Conservation (phyloP, 2,329 filamentous ascomycete genomes). For the Monosporascus sp. region DNA sequence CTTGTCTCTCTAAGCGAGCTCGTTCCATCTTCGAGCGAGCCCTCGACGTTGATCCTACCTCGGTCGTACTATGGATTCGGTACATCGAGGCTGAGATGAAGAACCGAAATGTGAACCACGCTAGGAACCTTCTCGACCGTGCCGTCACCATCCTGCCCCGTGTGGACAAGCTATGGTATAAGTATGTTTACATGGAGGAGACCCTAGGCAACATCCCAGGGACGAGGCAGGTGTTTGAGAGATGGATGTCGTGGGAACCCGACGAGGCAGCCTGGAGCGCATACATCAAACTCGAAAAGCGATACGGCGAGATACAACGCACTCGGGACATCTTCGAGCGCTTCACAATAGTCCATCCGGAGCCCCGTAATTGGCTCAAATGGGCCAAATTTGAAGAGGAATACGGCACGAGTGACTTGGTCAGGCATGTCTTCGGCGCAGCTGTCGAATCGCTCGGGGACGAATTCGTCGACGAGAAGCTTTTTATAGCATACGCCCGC, state of each 20-base stretch:
- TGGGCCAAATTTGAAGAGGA: constrained; percentile 98
- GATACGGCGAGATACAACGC: constrained; percentile 86
- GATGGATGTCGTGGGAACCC: constrained; percentile 98
- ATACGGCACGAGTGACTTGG: constrained; percentile 82
- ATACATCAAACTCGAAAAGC: constrained; percentile 95
- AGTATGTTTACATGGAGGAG: constrained; percentile 98
- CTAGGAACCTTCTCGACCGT: constrained; percentile 86
- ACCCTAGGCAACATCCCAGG: constrained; percentile 92
- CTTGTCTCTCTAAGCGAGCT: constrained; percentile 51
- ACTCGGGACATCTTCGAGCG: constrained; percentile 86
- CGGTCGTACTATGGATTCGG: constrained; percentile 80
- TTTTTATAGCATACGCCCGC: constrained; percentile 93
- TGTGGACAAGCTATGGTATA: constrained; percentile 97
- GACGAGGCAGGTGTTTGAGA: constrained; percentile 88
- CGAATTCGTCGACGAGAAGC: constrained; percentile 90
- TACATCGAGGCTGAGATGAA: constrained; percentile 98
- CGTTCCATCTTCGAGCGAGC: constrained; percentile 92
- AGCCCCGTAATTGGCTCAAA: constrained; percentile 96
- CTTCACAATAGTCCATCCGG: constrained; percentile 89
- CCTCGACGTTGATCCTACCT: constrained; percentile 84
- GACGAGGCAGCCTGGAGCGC: constrained; percentile 93
- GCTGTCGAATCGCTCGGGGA: constrained; percentile 89
- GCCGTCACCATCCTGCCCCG: constrained; percentile 89
- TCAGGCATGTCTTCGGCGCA: constrained; percentile 84
- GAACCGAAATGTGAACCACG: constrained; percentile 91